Evolutionary conservation across 2,329 filamentous ascomycete genomes (phyloP), one percentile per base, ranked within the genome.

Genomic region (Trichocomaceae sp.): DNA sequence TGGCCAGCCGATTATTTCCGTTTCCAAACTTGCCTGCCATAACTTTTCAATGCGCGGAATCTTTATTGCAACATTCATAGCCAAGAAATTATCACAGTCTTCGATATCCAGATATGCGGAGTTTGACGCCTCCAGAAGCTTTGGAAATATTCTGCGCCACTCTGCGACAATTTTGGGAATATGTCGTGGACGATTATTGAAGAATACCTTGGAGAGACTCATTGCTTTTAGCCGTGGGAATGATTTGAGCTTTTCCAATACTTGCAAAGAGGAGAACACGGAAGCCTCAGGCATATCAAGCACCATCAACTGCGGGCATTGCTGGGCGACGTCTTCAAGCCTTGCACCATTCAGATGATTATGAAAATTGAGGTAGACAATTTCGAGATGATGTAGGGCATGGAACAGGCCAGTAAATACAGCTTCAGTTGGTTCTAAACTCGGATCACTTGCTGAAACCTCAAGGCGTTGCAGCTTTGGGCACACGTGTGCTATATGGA

Each of bases 21-120:
- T 45, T 52, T 52, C 50, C 15, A 52, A 37, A 46, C 35, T 52
- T 29, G 50, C 31, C 50, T 42, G 39, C 50, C 50, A 52, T 23
- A 33, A 33, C 22, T 31, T 46, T 41, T n/a, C 22, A 5, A 22
- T 35, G 7, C 26, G 23, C 10, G 22, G 35, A 8, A 23, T 26
- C 23, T 26, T 26, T 26, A 26, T 26, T 26, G 23, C 7, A 26
- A 7, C 23, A 7, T 26, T 26, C 7, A 7, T 26, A 26, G 23
- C 23, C n/a, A n/a, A n/a, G n/a, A n/a, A n/a, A n/a, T n/a, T n/a
- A n/a, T n/a, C n/a, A n/a, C n/a, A n/a, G n/a, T n/a, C n/a, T n/a
- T n/a, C n/a, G n/a, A n/a, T n/a, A n/a, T n/a, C n/a, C n/a, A n/a
- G n/a, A n/a, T n/a, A n/a, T n/a, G n/a, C n/a, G n/a, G n/a, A n/a